Evolutionary conservation across 1,139 yeast genomes (phyloP), one percentile per base, ranked within the genome.

Genomic region (Scheffersomyces titani): DNA sequence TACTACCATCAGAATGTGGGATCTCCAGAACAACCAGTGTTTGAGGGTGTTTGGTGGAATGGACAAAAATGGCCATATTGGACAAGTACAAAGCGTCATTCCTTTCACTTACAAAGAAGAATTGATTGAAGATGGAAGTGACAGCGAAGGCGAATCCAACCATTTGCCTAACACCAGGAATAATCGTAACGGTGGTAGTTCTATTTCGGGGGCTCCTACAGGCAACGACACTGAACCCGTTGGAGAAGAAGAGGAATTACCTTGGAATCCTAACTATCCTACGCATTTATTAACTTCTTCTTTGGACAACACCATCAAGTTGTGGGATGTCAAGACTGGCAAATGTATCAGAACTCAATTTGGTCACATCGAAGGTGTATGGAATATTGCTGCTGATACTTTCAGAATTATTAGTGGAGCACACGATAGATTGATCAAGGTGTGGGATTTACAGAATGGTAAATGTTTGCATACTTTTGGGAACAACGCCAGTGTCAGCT

Each of bases 321-420:
- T 94, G 52, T 94, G 98, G 98, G 96, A 92, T 65, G 88, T 92
- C 45, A 80, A 81, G 60, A 85, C 96, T 0, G 98, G 98, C 3
- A 85, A 86, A 70, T 93, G 98, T 68, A 85, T 92, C 19, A 81
- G 98, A 57, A 93, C 99, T 0, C 93, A 94, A 70, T 93, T 93
- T 74, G 99, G 99, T 5, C 99, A 94, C 68, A 92, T 93, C 55
- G 98, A 94, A 72, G 98, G 98, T 19, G 97, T 94, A 19, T 93
- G 98, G 98, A 91, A 94, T 49, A 89, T 94, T 59, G 92, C 94
- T 19, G 96, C 98, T 0, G 98, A 94, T 75, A 92, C 94, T 50
- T 94, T 94, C 79, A 82, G 99, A 63, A 90, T 94, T 51, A 90
- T 93, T 19, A 88, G 96, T 68, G 98, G 98, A 2, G 94, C 97